Conservation (phyloP, 495 filamentous ascomycete species). For the Trypethelium eluteriae region DNA sequence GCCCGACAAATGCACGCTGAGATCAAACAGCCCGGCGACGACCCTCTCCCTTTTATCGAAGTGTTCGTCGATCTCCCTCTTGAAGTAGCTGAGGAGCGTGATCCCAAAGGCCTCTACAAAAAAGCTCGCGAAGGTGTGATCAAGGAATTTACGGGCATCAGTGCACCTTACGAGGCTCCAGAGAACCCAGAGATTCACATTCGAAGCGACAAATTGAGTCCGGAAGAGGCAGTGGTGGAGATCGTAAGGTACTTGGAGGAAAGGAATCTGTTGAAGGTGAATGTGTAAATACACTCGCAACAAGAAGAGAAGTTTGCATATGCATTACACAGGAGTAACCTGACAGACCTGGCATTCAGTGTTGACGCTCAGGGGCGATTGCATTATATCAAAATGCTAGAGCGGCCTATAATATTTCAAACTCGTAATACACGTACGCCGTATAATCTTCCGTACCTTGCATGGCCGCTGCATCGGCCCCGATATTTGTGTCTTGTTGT, state of each 20-base stretch:
- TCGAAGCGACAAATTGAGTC: constrained; percentile 62
- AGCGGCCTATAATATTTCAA: constrained; percentile 52
- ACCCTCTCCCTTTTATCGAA: constrained; percentile 78
- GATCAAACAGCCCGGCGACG: constrained; percentile 42
- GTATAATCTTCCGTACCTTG: constrained; percentile 71
- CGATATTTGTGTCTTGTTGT: constrained; percentile 70
- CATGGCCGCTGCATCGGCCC: constrained; percentile 72
- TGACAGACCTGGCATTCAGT: not conserved
- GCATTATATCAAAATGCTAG: not conserved
- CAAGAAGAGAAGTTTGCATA: not conserved
- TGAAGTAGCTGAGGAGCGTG: constrained; percentile 83
- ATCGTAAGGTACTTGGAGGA: constrained; percentile 73
- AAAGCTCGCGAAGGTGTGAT: constrained; percentile 89
- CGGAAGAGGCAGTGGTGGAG: constrained; percentile 76
- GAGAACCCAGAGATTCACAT: constrained; percentile 79
- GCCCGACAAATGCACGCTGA: constrained; percentile 71
- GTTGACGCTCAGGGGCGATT: not conserved
- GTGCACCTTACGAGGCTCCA: constrained; percentile 88
- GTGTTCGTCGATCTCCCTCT: constrained; percentile 83
- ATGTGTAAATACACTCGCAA: not conserved
- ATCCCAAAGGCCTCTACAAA: constrained; percentile 96
- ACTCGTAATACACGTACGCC: constrained; percentile 94
- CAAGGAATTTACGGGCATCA: constrained; percentile 94
- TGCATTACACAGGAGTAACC: not conserved
- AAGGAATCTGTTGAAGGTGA: constrained; percentile 51